phyloP scores from a whole-genome alignment of 192 early-diverging fungal species.

The Backusella luteola region DNA sequence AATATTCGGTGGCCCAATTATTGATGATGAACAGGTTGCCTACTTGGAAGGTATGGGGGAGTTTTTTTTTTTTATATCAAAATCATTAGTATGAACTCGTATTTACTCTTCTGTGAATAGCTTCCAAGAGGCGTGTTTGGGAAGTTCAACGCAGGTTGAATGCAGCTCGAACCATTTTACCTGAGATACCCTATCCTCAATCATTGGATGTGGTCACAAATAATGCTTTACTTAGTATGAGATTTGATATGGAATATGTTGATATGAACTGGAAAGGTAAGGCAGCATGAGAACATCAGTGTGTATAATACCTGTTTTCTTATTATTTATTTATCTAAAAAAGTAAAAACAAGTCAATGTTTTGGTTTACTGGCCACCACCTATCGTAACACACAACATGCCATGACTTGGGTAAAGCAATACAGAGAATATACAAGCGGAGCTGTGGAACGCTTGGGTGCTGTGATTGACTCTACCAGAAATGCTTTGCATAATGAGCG shows the following conservation, averaged over 20 bases:
- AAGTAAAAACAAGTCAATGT: slow-evolving; percentile 20
- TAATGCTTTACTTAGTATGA: slow-evolving; percentile 20
- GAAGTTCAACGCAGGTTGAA: slow-evolving; percentile 21
- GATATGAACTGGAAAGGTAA: slow-evolving; percentile 31
- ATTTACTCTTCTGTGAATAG: background rate
- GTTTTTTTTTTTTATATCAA: too few species aligned
- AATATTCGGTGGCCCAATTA: slow-evolving; percentile 19
- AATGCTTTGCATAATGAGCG: slow-evolving; percentile 9
- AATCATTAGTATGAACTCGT: too few species aligned
- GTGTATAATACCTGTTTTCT: background rate
- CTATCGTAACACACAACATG: background rate
- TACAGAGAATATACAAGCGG: slow-evolving; percentile 27
- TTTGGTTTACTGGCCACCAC: slow-evolving; percentile 9
- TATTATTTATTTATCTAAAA: background rate
- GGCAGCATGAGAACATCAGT: background rate
- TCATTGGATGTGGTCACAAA: slow-evolving; percentile 23
- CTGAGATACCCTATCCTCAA: slow-evolving; percentile 32
- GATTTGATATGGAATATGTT: slow-evolving; percentile 15
- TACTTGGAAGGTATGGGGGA: slow-evolving; percentile 30
- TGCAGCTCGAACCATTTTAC: slow-evolving; percentile 12
- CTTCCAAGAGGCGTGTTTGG: slow-evolving; percentile 1
- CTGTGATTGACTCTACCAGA: slow-evolving; percentile 8
- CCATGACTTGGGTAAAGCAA: slow-evolving; percentile 27
- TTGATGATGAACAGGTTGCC: slow-evolving; percentile 21
- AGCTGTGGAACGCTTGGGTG: background rate